Conservation (phyloP, 2,329 filamentous ascomycete genomes). For the Aspergillus puulaauensis region DNA sequence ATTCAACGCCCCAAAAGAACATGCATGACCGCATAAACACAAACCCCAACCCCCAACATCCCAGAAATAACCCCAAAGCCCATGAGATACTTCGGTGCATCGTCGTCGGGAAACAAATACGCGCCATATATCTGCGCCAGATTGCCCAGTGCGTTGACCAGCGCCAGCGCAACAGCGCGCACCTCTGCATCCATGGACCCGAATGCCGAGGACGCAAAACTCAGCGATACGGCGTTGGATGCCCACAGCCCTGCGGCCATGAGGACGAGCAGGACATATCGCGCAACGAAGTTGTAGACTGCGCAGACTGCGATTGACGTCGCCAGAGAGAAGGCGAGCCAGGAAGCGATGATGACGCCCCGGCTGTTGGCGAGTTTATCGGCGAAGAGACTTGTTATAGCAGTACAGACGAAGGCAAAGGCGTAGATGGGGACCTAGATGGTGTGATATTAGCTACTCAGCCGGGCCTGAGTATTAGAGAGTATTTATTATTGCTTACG, state of each 20-base stretch:
- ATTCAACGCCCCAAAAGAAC: not conserved
- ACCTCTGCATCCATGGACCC: not conserved
- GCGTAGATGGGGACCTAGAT: not conserved
- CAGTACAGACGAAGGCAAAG: not conserved
- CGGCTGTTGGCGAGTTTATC: not conserved
- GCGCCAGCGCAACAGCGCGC: not conserved
- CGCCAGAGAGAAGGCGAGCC: not conserved
- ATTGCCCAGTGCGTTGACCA: constrained; percentile 1
- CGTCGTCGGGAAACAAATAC: not conserved
- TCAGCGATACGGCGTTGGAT: not conserved
- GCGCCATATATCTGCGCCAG: constrained; percentile 1
- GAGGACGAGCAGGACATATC: constrained; percentile 1
- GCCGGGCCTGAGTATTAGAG: fast-evolving
- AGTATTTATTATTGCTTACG: not conserved
- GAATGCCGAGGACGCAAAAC: not conserved
- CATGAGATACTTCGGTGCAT: not conserved
- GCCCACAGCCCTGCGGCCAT: constrained; percentile 6
- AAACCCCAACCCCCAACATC: not conserved
- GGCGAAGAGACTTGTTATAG: not conserved
- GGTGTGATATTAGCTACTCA: no score
- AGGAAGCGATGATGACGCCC: not conserved
- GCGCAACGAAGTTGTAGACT: not conserved
- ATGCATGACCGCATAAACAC: not conserved
- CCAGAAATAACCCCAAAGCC: not conserved
- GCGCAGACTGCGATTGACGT: not conserved